These are phyloP conservation scores for Coemansia sp. DNA, from an alignment of 192 early-diverging fungal genomes.

Conservation along the genomic window DNA sequence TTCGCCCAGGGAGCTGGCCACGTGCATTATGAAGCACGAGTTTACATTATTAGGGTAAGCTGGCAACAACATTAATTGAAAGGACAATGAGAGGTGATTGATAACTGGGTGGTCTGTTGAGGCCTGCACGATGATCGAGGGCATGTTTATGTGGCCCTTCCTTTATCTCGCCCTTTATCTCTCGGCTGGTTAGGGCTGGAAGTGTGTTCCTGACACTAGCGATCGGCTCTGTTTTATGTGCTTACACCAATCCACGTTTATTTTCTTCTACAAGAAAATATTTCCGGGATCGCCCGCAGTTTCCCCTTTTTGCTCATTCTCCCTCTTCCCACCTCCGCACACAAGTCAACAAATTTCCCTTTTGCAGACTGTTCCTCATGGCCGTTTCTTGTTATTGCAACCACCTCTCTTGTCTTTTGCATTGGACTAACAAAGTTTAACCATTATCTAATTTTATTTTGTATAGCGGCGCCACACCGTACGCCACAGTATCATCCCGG, in stretches of 20 bases:
- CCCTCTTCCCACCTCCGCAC: not conserved
- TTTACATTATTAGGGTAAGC: conserved; percentile 77
- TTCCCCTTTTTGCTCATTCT: not conserved
- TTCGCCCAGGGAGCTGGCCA: conserved; percentile 78
- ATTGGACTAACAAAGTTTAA: not conserved
- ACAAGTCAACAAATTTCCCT: not conserved
- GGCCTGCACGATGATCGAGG: not conserved
- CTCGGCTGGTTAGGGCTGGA: not conserved
- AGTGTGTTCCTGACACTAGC: no score
- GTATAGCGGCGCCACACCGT: conserved; percentile 74
- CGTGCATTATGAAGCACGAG: conserved; percentile 74
- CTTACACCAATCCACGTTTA: no score
- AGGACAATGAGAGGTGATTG: not conserved
- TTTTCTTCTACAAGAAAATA: conserved; percentile 17
- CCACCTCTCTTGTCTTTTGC: not conserved
- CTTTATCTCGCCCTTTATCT: not conserved
- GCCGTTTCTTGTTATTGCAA: not conserved
- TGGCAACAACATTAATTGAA: not conserved
- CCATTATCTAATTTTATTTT: no score
- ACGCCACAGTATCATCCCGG: conserved; percentile 84
- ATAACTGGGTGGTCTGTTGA: not conserved
- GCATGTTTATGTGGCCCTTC: no score
- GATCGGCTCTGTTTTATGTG: no score
- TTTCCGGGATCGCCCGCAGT: conserved; percentile 20
- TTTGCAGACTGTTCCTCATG: not conserved